Conservation (phyloP, 306 rosid species). For the Fragaria ananassa region DNA sequence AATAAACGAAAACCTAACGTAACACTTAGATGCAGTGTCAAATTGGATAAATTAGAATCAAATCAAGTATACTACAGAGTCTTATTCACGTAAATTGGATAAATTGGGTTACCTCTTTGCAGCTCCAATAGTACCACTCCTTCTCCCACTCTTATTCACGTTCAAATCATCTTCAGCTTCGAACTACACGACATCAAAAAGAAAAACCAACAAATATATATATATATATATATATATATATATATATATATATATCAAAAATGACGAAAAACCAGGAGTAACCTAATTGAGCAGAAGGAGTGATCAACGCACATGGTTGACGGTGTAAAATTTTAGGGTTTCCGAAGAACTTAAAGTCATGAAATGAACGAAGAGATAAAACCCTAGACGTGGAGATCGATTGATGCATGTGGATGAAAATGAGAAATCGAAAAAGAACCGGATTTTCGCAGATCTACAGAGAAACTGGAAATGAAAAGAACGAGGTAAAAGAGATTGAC, state of each 20-base stretch:
- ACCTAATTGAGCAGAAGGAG: constrained; percentile 41
- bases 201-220: constrained; percentile 20
- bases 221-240: constrained; percentile 7
- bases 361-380: constrained; percentile 14
- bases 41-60: constrained; percentile 4
- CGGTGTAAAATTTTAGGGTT: constrained; percentile 31
- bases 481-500: constrained; percentile 30
- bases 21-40: constrained; percentile 14
- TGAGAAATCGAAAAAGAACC: not conserved
- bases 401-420: constrained; percentile 18
- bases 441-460: constrained; percentile 42
- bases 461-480: not conserved
- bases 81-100: not conserved
- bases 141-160: constrained; percentile 27
- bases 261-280: constrained; percentile 23
- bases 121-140: constrained; percentile 47
- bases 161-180: constrained; percentile 38
- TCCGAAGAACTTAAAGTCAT: constrained; percentile 42
- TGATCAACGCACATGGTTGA: constrained; percentile 1
- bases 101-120: constrained; percentile 47
- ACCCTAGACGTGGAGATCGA: constrained; percentile 38
- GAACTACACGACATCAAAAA: constrained; percentile 27
- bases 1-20: constrained; percentile 46
- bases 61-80: constrained; percentile 3
- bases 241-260: constrained; percentile 22